Conservation (phyloP, 331 rosid species). For the Malus hybrid region DNA sequence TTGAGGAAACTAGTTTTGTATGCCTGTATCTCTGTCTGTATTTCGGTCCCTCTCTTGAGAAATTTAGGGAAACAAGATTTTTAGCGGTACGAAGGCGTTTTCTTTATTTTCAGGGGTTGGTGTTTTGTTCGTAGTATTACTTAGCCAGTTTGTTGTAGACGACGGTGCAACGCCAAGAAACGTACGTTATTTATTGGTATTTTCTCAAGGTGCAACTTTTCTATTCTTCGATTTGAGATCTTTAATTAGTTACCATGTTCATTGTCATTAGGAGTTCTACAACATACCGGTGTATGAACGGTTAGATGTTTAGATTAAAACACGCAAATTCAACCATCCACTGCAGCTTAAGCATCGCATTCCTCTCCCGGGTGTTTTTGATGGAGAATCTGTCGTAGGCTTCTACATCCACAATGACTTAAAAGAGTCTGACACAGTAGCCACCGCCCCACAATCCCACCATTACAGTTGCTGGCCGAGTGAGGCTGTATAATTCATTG, state of each 20-base stretch:
- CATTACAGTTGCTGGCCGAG: neutral
- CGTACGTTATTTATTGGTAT: neutral
- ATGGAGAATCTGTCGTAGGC: neutral
- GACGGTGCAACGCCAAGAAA: neutral
- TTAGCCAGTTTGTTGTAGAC: conserved; percentile 10
- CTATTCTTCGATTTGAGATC: neutral
- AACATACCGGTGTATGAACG: neutral
- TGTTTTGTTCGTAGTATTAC: neutral
- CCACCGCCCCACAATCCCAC: neutral
- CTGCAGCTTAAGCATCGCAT: neutral
- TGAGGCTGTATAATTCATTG: neutral
- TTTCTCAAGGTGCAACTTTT: neutral
- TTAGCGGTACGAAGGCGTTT: neutral
- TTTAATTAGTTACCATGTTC: neutral
- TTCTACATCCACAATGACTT: neutral
- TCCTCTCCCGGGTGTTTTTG: neutral
- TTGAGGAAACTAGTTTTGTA: conserved; percentile 21
- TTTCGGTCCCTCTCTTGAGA: neutral
- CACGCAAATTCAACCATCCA: neutral
- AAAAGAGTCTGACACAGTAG: neutral
- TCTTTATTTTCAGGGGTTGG: conserved; percentile 4
- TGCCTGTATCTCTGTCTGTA: neutral
- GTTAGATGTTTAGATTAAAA: neutral
- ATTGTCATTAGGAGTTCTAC: neutral
- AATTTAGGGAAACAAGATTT: neutral